Base-by-base conservation (phyloP, 257 asterid species). In the Rauvolfia tetraphylla region DNA sequence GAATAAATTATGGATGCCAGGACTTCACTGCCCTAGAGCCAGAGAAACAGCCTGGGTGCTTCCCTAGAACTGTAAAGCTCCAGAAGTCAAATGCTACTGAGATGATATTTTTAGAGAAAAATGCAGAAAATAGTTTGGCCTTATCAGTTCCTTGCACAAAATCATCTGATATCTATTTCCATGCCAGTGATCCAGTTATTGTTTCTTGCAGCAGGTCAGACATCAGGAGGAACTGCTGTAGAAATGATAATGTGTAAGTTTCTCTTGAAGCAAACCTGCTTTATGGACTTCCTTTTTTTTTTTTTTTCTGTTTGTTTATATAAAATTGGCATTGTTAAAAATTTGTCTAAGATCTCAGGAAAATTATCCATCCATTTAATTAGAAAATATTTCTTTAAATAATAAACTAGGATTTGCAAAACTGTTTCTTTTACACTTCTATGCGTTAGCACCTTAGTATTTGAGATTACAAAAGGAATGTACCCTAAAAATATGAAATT, bases 1-100 rank as follows among this genome's bases (percentile, higher is more conserved):
- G 75, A 79, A 76, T 72, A 71, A 71, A 76, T 49, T 58, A 59
- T 20, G 84, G 23, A 20, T 77, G 81, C 75, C 82, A 69, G 14
- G 82, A 76, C 81, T 75, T 84, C 38, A 41, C 72, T 65, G 67
- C 80, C 61, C 68, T 54, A 34, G 82, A 80, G 78, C 81, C 76
- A 4, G 90, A 79, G 73, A 74, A 74, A 73, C 82, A 74, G 63
- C 58, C 76, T 14, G 76, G 88, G 81, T 87, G 86, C 79, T 83
- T 81, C 68, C 79, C 85, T 15, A 80, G 80, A 65, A 75, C 85
- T 38, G 61, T 79, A 9, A 69, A 72, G 68, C 65, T 75, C 76
- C 78, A 66, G 54, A 81, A 76, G 17, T 42, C 72, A 31, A 74
- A 53, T 75, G 75, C 70, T 8, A 38, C 79, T 71, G 69, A 80